Evolutionary conservation across 352 stramenopile genomes (phyloP), one percentile per base, ranked within the genome.

Genomic region (Globisporangium abappressorium): DNA sequence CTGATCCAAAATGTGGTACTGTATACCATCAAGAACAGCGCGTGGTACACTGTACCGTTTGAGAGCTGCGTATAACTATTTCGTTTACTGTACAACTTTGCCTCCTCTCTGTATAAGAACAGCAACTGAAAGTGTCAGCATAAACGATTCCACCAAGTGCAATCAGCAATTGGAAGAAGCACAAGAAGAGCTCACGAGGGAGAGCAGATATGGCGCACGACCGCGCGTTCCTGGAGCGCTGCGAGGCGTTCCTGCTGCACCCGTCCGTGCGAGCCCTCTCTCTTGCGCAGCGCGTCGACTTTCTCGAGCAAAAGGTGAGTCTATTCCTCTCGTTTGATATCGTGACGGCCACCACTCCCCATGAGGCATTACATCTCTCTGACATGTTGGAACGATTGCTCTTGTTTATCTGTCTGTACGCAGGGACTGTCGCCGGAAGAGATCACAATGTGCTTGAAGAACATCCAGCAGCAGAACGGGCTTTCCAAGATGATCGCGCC

Each of bases 181-280:
- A 2, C n/a, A 46, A 4, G 7, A 36, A 8, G 26, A 41, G 33
- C 15, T 20, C 38, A 46, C 18, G 38, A 46, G 36, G 15, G 26
- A 28, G 24, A 20, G 26, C 24, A 2, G 7, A 9, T 18, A 83
- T 85, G 74, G 41, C 68, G 59, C 49, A 63, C 36, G 69, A 75
- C 65, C 57, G 65, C 36, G 73, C 64, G 53, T 79, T 91, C 49
- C 67, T 92, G 61, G 74, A 76, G 14, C 84, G 80, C 58, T 91
- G 82, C 69, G 79, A 91, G 71, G 68, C 85, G 51, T 92, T 92
- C 68, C 73, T 92, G 22, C 64, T 91, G 60, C 84, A 92, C 33
- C 84, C 84, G 24, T 75, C 71, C 0, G 84, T 92, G 61, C 82
- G 84, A 9, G 66, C 78, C 26, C 72, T 91, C 51, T 90, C 84